Percentiles rank a stretch among this genome's conserved stretches.
These are phyloP conservation scores for Tetradesmus obliquus DNA, from an alignment of 139 green algal species.

Conservation along the genomic window DNA sequence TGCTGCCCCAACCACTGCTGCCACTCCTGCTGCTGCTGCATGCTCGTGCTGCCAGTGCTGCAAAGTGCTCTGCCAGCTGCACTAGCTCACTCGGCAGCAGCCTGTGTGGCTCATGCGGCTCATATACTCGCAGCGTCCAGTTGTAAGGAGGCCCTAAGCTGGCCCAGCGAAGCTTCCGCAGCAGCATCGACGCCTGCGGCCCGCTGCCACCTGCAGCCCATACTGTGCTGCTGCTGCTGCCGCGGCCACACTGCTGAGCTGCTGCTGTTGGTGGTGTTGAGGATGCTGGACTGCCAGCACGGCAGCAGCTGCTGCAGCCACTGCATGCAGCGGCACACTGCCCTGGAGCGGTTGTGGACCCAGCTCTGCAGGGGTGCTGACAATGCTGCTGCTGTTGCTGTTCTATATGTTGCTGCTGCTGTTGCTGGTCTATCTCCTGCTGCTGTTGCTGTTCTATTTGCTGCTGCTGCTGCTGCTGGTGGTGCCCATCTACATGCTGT, in stretches of 20 bases:
- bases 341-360: not conserved
- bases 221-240: not conserved
- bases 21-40: not conserved
- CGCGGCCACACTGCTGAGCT: not conserved
- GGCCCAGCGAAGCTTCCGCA: conserved; percentile 87
- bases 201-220: conserved; percentile 43
- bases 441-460: not conserved
- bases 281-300: not conserved
- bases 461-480: conserved; percentile 26
- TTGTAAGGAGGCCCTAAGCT: conserved; percentile 86
- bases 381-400: conserved; percentile 1
- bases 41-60: not conserved
- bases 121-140: conserved; percentile 81
- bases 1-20: not conserved
- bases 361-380: not conserved
- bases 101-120: conserved; percentile 47
- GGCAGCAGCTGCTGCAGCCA: conserved; percentile 10
- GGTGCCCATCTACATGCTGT: not conserved
- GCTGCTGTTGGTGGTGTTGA: not conserved
- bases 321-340: not conserved
- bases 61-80: conserved; percentile 39
- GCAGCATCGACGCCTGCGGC: conserved; percentile 62
- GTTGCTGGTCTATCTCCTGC: not conserved
- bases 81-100: conserved; percentile 51
- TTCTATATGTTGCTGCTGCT: conserved; percentile 18